Conservation (phyloP, 495 filamentous ascomycete genomes). For the Neurospora sp. region DNA sequence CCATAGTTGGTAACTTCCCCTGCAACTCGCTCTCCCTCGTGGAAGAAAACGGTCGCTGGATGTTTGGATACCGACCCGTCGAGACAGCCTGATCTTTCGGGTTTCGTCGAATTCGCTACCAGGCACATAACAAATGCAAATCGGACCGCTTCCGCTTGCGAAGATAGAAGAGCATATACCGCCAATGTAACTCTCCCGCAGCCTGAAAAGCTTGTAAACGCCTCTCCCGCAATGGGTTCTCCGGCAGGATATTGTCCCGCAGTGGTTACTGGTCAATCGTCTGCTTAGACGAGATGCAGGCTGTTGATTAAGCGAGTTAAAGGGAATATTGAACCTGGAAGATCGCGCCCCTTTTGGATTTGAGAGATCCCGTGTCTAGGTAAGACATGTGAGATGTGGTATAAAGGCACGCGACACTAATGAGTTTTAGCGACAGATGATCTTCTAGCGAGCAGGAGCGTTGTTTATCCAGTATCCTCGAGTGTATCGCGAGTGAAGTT, state of each 20-base stretch:
- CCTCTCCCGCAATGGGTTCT: neutral
- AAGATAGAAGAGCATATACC: neutral
- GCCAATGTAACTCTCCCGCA: neutral
- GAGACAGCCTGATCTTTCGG: neutral
- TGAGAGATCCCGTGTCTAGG: neutral
- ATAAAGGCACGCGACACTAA: neutral
- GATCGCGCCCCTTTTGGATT: neutral
- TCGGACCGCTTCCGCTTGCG: neutral
- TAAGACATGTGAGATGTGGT: neutral
- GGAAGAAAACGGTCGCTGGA: neutral
- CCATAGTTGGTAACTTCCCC: neutral
- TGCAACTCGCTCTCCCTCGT: neutral
- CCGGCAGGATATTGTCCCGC: neutral
- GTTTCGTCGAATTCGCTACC: neutral
- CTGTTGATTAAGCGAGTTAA: neutral
- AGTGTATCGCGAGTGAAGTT: neutral
- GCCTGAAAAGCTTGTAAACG: neutral
- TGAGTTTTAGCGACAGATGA: neutral
- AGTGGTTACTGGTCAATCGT: neutral
- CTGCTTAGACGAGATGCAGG: neutral
- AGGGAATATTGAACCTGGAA: neutral
- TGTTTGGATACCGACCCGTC: neutral
- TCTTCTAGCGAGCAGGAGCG: neutral
- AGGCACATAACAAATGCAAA: neutral
- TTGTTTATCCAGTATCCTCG: neutral